Percentiles rank a stretch among this genome's conserved stretches.
phyloP scores from a whole-genome alignment of 352 stramenopile genomes.

The Phytopythium boreale region DNA sequence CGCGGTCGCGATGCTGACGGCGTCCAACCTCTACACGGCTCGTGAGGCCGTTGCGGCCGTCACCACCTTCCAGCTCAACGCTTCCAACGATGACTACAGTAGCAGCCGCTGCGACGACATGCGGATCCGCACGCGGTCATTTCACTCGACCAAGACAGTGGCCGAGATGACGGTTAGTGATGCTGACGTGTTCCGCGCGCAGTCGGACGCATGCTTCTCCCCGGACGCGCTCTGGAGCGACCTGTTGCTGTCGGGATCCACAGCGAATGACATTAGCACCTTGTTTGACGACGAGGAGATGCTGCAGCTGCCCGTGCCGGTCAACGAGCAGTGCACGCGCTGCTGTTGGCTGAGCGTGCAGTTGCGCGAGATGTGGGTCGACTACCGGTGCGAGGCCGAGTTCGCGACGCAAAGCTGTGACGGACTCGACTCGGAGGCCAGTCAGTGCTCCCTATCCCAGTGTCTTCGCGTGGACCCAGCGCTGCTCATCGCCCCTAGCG shows the following conservation, averaged over 20 bases:
- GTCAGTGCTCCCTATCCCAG: constrained; percentile 43
- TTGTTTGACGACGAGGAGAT: constrained; percentile 22
- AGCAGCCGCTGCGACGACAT: constrained; percentile 44
- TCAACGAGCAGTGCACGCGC: constrained; percentile 31
- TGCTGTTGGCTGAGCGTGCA: constrained; percentile 43
- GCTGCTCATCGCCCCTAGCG: constrained; percentile 34
- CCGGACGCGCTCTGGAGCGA: constrained; percentile 11
- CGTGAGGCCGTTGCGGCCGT: constrained; percentile 23
- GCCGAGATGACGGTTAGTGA: background rate
- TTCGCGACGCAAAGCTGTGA: constrained; percentile 40
- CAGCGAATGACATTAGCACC: background rate
- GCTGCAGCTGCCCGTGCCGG: constrained; percentile 18
- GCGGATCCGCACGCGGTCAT: constrained; percentile 32
- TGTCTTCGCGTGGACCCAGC: constrained; percentile 55
- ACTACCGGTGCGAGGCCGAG: constrained; percentile 56
- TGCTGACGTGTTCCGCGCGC: background rate
- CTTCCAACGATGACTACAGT: constrained; percentile 52
- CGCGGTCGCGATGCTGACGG: constrained; percentile 22
- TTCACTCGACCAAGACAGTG: constrained; percentile 27
- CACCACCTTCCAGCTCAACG: constrained; percentile 37
- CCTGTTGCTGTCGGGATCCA: constrained; percentile 29
- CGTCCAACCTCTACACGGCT: constrained; percentile 25
- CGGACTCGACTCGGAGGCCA: constrained; percentile 16
- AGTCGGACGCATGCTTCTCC: constrained; percentile 10
- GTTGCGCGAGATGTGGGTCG: constrained; percentile 58